Base-by-base conservation (phyloP, 1,284 basidiomycete species). In the Stereum hirsutum region DNA sequence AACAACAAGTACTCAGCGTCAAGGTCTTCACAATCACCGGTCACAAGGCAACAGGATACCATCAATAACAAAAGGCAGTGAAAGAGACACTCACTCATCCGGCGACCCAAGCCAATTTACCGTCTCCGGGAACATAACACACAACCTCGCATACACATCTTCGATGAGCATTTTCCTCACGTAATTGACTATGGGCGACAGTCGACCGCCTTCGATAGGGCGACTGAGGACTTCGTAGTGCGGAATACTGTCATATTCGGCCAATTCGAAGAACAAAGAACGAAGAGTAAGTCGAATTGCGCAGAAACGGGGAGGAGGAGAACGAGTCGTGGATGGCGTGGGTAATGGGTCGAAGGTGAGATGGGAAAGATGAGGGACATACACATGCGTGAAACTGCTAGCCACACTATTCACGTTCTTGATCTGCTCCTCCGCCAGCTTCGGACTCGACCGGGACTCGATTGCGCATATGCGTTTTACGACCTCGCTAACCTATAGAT, bases 321-420 rank as follows among this genome's bases (percentile, higher is more conserved):
- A n/a, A n/a, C n/a, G n/a, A n/a, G n/a, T n/a, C n/a, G n/a, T n/a
- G n/a, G n/a, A n/a, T n/a, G n/a, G n/a, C n/a, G n/a, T n/a, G n/a
- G n/a, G n/a, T n/a, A n/a, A n/a, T n/a, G n/a, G n/a, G n/a, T n/a
- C n/a, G n/a, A n/a, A n/a, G n/a, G n/a, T n/a, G n/a, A n/a, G n/a
- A n/a, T n/a, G n/a, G n/a, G n/a, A n/a, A n/a, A n/a, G n/a, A n/a
- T n/a, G n/a, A n/a, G n/a, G n/a, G n/a, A n/a, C n/a, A n/a, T n/a
- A 80, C 77, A 84, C 71, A 50, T 81, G 78, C 0, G 78, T 80
- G 0, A 69, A 61, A n/a, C 56, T 69, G 7, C 53, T 49, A 0
- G 70, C 60, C 3, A 69, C 69, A 0, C 54, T 47, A 17, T 61
- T 57, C 34, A 82, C 73, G 46, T 70, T 65, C 24, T 57, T 48